Conservation (phyloP, 2,329 filamentous ascomycete species). For the Ceratocystis ficicola region DNA sequence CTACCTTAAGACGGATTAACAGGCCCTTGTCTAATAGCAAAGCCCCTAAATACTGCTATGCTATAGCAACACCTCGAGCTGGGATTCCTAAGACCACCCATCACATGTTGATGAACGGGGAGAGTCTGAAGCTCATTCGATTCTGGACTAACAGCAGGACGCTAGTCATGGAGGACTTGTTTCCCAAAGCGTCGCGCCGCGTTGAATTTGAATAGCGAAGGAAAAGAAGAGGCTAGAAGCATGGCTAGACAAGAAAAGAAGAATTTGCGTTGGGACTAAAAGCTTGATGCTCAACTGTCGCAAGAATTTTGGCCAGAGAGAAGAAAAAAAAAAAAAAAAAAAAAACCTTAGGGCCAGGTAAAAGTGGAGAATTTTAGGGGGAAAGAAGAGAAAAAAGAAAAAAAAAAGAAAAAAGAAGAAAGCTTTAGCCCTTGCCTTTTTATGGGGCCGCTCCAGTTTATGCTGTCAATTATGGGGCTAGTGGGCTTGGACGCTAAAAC, state of each 20-base stretch:
- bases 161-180: no score
- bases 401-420: no score
- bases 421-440: neutral
- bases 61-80: neutral
- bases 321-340: neutral
- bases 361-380: neutral
- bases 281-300: neutral
- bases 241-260: no score
- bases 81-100: no score
- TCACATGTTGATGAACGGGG: no score
- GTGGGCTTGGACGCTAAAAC: no score
- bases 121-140: no score
- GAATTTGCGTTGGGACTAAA: no score
- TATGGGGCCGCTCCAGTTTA: no score
- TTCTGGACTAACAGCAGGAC: no score
- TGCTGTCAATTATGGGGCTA: no score
- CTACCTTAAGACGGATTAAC: neutral
- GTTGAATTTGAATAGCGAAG: neutral
- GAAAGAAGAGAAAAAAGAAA: neutral
- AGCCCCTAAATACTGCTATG: neutral
- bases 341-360: neutral
- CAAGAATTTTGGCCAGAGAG: neutral
- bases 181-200: no score
- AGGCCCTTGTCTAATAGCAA: neutral
- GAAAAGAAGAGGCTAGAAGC: conserved; percentile 1